These are phyloP conservation scores for Schoenoplectus triqueter DNA, from an alignment of 202 grass and related monocot genomes.

Conservation along the genomic window DNA sequence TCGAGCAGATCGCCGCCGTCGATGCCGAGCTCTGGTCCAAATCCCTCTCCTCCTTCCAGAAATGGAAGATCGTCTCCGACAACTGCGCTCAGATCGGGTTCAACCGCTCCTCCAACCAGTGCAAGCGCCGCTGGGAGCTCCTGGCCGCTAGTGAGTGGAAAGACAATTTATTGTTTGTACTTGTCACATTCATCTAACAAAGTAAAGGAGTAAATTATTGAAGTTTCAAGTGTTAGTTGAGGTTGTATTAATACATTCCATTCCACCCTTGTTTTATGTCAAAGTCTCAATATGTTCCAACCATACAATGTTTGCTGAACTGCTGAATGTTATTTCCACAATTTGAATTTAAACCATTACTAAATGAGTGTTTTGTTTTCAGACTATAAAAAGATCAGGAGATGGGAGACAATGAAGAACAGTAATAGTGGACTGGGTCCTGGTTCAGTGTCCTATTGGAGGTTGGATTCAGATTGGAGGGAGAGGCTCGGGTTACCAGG, in stretches of 20 bases:
- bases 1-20: conserved; percentile 65
- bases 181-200: too few species aligned
- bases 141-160: conserved; percentile 35
- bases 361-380: background rate
- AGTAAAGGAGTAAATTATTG: too few species aligned
- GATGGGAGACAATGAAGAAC: conserved; percentile 49
- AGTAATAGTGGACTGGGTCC: background rate
- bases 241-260: too few species aligned
- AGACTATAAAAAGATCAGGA: conserved; percentile 56
- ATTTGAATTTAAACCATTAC: background rate
- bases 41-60: conserved; percentile 78
- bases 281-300: too few species aligned
- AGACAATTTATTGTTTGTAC: background rate
- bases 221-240: too few species aligned
- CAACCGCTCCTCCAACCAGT: conserved; percentile 49
- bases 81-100: conserved; percentile 51
- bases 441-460: conserved; percentile 47
- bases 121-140: conserved; percentile 56
- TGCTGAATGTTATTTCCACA: background rate
- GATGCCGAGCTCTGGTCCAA: conserved; percentile 67
- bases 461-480: conserved; percentile 44
- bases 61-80: conserved; percentile 74
- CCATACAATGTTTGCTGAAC: too few species aligned
- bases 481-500: conserved; percentile 53
- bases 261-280: background rate